Evolutionary conservation across 768 basidiomycete species (phyloP), one percentile per base, ranked within the genome.

Genomic region (Mycena galericulata): DNA sequence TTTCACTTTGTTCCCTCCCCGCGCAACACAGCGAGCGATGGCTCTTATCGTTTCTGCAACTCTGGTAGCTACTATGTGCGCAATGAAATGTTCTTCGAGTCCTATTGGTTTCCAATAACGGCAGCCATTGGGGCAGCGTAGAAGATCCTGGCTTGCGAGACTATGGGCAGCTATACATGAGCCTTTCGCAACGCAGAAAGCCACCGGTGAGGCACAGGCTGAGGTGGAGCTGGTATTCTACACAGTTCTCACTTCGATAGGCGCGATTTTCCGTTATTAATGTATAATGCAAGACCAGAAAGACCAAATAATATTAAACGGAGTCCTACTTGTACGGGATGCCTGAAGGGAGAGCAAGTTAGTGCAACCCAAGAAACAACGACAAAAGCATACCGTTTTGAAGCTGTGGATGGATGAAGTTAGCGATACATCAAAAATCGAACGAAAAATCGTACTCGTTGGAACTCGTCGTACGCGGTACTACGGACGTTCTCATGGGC

Each of bases 381-480:
- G 14, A 17, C 26, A 2, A 24, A 29, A 41, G 76, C 79, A 61
- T 56, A 83, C 80, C 82, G 67, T 85, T 81, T 73, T 83, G 83
- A 34, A 82, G 70, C 83, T 82, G 53, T 20, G 38, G 51, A 43
- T 56, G 59, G 17, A 38, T 30, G 11, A 29, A 32, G 61, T 68
- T 59, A 60, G 34, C 7, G 69, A 34, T 27, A 26, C 29, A 38
- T 29, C 18, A 14, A 30, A 63, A 10, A 18, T 20, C 24, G 43
- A 47, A 34, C 24, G 24, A 45, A 36, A 68, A 30, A 4, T 67
- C 93, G 77, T 70, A 94, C 93, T 78, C 93, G 81, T 80, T 98
- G 96, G 83, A 97, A 99, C 75, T 96, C 95, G 75, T 99, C 98
- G 74, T 99, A 99, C 0, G 93, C 93, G 9, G 93, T 96, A 75